Percentiles rank a stretch among this genome's conserved stretches.
These are phyloP conservation scores for Madurella mycetomatis DNA, from an alignment of 2,329 filamentous ascomycete genomes.

Conservation along the genomic window DNA sequence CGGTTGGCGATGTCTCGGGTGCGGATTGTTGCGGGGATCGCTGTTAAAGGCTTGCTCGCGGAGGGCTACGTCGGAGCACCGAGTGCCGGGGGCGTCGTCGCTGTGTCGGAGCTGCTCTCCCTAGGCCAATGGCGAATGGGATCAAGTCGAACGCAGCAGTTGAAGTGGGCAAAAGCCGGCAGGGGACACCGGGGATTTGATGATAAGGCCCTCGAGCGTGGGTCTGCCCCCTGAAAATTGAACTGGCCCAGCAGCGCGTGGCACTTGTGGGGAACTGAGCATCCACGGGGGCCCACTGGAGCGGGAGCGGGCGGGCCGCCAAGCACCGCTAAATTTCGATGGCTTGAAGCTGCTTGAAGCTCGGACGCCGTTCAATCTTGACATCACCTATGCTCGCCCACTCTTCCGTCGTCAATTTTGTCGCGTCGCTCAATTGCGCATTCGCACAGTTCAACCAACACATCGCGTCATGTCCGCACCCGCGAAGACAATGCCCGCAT, in stretches of 20 bases:
- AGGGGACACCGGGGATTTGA: constrained; percentile 3
- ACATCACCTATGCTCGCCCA: constrained; percentile 8
- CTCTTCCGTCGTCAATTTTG: neutral
- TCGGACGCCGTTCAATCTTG: constrained; percentile 13
- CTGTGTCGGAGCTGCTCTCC: neutral
- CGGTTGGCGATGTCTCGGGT: neutral
- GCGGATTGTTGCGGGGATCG: neutral
- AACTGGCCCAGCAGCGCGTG: constrained; percentile 5
- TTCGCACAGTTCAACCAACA: neutral
- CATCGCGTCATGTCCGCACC: constrained; percentile 26
- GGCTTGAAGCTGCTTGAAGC: constrained; percentile 13
- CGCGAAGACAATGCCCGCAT: constrained; percentile 53
- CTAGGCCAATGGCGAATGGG: neutral
- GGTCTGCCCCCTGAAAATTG: constrained; percentile 12
- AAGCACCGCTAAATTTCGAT: constrained; percentile 4
- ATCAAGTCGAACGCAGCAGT: neutral
- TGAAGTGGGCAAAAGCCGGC: neutral
- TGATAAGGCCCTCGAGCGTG: neutral
- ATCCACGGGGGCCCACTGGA: constrained; percentile 5
- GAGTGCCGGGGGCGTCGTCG: neutral
- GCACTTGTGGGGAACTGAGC: neutral
- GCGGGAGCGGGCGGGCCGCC: constrained; percentile 14
- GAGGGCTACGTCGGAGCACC: neutral
- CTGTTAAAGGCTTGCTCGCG: neutral
- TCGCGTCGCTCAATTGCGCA: neutral